Percentiles rank a stretch among this genome's conserved stretches.
Conservation (phyloP, 2,329 filamentous ascomycete species). For the Fusarium lyarnte region DNA sequence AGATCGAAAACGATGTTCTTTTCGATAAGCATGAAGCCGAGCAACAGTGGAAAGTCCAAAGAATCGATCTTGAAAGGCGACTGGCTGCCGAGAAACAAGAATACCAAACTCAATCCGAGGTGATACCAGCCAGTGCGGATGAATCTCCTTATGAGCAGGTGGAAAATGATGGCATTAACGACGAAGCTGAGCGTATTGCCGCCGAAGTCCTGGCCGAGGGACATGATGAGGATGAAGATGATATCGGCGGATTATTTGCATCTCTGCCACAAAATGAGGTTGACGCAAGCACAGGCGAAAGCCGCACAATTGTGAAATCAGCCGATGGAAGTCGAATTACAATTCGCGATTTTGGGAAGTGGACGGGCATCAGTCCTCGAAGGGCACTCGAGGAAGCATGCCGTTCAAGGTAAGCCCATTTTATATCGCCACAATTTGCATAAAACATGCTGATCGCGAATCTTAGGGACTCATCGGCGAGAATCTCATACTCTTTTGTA, state of each 20-base stretch:
- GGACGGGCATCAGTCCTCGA: constrained; percentile 78
- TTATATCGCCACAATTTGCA: not conserved
- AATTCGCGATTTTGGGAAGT: constrained; percentile 86
- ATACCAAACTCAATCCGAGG: constrained; percentile 36
- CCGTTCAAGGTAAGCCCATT: constrained; percentile 70
- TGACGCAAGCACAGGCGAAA: constrained; percentile 67
- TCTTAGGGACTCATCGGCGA: constrained; percentile 73
- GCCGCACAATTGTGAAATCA: constrained; percentile 63
- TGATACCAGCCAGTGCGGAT: constrained; percentile 34
- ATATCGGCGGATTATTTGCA: constrained; percentile 62
- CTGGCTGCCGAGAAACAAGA: constrained; percentile 60
- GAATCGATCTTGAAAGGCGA: constrained; percentile 69
- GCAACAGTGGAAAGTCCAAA: constrained; percentile 69
- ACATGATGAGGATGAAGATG: constrained; percentile 60
- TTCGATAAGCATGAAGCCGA: constrained; percentile 76
- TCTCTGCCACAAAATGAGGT: constrained; percentile 69
- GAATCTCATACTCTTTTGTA: constrained; percentile 73
- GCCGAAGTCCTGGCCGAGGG: constrained; percentile 66
- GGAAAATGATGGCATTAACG: constrained; percentile 58
- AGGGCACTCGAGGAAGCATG: constrained; percentile 88
- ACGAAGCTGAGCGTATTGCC: constrained; percentile 67
- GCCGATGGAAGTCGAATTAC: constrained; percentile 64
- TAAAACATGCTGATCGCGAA: not conserved
- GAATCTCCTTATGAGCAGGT: constrained; percentile 39
- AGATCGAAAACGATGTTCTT: constrained; percentile 80